Conservation (phyloP, 768 basidiomycete species). For the Grammothele lineata region DNA sequence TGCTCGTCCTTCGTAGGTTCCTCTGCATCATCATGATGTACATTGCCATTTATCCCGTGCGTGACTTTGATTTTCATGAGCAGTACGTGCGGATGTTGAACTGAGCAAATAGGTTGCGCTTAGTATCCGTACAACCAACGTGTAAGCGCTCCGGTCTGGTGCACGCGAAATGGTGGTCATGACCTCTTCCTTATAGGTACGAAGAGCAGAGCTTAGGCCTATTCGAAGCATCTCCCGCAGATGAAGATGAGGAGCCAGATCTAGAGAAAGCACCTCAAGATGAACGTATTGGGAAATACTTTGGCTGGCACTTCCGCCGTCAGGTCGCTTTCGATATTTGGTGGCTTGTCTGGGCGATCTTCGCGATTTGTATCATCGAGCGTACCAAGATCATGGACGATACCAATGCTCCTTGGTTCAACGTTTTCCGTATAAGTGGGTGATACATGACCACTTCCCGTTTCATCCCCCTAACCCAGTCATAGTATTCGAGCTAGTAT, state of each 20-base stretch:
- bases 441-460: not conserved
- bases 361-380: conserved; percentile 70
- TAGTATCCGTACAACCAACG: conserved; percentile 65
- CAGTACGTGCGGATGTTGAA: not conserved
- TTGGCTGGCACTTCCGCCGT: conserved; percentile 56
- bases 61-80: not conserved
- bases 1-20: conserved; percentile 32
- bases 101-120: conserved; percentile 43
- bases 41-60: conserved; percentile 42
- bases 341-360: conserved; percentile 76
- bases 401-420: conserved; percentile 55
- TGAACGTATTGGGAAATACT: conserved; percentile 41
- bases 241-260: conserved; percentile 45
- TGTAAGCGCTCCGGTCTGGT: conserved; percentile 31
- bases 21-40: conserved; percentile 81
- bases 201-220: conserved; percentile 72
- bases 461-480: no score
- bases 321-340: conserved; percentile 74
- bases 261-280: conserved; percentile 33
- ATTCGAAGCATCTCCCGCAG: conserved; percentile 48
- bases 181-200: conserved; percentile 34
- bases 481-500: conserved; percentile 57
- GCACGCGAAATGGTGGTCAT: not conserved
- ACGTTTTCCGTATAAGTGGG: conserved; percentile 40
- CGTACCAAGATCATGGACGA: conserved; percentile 51